Percentiles rank a stretch among this genome's conserved stretches.
These are phyloP conservation scores for Phialophora chinensis DNA, from an alignment of 2,329 filamentous ascomycete genomes.

Conservation along the genomic window DNA sequence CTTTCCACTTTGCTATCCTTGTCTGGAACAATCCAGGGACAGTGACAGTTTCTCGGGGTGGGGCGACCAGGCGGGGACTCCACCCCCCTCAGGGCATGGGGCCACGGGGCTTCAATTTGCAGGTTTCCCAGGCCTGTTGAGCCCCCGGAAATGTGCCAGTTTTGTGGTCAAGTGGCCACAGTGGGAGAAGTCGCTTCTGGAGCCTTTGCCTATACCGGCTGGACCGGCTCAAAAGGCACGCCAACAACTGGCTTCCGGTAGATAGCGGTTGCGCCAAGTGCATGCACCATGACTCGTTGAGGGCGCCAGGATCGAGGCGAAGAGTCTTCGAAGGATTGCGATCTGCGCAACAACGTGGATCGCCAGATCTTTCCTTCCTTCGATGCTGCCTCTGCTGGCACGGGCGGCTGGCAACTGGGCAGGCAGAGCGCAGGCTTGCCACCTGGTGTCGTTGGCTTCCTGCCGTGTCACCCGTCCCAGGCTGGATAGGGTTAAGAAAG, in stretches of 20 bases:
- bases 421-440: not conserved
- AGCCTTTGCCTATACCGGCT: not conserved
- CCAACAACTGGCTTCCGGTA: constrained; percentile 5
- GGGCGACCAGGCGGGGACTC: constrained; percentile 25
- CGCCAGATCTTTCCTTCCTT: not conserved
- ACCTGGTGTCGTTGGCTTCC: not conserved
- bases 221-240: constrained; percentile 2
- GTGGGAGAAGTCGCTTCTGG: not conserved
- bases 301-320: not conserved
- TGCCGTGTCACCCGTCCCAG: not conserved
- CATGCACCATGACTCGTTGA: constrained; percentile 1
- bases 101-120: constrained; percentile 7
- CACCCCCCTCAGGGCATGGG: constrained; percentile 18
- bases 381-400: not conserved
- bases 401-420: no score
- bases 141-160: constrained; percentile 15
- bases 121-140: not conserved
- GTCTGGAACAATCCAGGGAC: constrained; percentile 1
- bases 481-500: not conserved
- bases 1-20: not conserved
- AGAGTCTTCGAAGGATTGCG: not conserved
- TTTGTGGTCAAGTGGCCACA: not conserved
- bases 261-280: constrained; percentile 6
- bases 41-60: constrained; percentile 2
- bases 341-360: constrained; percentile 5